Evolutionary conservation across 441 rosid species (phyloP).

Genomic region (Omphalea diandra): DNA sequence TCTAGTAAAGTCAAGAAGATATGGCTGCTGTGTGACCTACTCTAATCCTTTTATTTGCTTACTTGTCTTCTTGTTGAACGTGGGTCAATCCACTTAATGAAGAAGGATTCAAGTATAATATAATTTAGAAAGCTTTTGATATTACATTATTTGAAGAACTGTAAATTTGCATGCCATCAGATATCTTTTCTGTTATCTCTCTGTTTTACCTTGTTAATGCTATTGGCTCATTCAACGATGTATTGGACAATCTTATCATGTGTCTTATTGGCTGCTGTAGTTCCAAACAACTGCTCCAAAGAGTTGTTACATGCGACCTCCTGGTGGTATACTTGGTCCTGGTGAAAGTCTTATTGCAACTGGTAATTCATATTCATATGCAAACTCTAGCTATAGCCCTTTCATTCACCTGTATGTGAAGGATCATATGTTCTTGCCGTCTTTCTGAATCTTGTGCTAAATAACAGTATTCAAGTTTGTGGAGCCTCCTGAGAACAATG

Average conservation of each 20-base stretch:
- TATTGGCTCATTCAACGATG: neutral
- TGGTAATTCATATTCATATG: constrained; percentile 38
- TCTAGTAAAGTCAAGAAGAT: neutral
- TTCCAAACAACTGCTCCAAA: constrained; percentile 85
- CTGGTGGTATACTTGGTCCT: constrained; percentile 66
- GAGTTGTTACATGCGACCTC: constrained; percentile 82
- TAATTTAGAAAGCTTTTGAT: neutral
- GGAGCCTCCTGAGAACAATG: constrained; percentile 71
- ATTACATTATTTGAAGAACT: neutral
- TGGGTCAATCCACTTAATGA: neutral
- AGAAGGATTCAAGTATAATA: neutral
- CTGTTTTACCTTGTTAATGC: neutral
- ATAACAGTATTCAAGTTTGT: constrained; percentile 76
- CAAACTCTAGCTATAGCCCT: neutral
- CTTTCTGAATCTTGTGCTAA: constrained; percentile 25
- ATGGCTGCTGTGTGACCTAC: neutral
- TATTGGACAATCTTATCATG: no score
- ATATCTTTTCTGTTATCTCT: neutral
- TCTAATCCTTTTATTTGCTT: neutral
- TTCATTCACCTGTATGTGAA: neutral
- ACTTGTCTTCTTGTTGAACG: neutral
- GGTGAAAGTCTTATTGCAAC: constrained; percentile 67
- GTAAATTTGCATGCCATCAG: neutral
- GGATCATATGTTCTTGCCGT: neutral
- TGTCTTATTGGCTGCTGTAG: constrained; percentile 28